Percentiles rank a stretch among this genome's conserved stretches.
Evolutionary conservation across 1,284 basidiomycete genomes (phyloP).

Genomic region (Abortiporus biennis): DNA sequence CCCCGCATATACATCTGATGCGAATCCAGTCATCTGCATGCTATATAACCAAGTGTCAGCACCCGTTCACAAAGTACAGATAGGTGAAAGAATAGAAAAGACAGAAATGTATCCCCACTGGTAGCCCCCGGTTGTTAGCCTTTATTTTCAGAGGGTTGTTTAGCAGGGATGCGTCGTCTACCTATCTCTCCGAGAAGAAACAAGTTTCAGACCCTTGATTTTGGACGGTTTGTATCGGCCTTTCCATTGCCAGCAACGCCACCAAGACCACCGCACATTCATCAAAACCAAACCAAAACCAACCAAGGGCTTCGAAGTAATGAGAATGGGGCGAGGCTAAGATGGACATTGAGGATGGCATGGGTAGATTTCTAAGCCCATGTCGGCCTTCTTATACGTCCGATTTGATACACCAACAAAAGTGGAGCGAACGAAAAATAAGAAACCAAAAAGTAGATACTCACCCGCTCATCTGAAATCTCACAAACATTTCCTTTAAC

Average conservation of each 20-base stretch:
- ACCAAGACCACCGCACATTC: slow-evolving; percentile 11
- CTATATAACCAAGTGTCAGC: slow-evolving; percentile 24
- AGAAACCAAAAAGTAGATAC: slow-evolving; percentile 27
- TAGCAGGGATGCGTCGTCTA: slow-evolving; percentile 26
- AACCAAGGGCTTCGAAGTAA: slow-evolving; percentile 39
- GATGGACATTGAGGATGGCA: slow-evolving; percentile 35
- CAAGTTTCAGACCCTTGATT: slow-evolving; percentile 47
- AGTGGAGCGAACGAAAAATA: slow-evolving; percentile 12
- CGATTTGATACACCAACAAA: slow-evolving; percentile 22
- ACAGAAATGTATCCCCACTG: slow-evolving; percentile 57
- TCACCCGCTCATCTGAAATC: slow-evolving; percentile 44
- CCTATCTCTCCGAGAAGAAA: slow-evolving; percentile 7
- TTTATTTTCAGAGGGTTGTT: slow-evolving; percentile 80
- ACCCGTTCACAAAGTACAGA: slow-evolving; percentile 10
- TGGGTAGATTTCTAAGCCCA: slow-evolving; percentile 57
- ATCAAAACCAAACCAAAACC: slow-evolving; percentile 36
- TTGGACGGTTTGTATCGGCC: slow-evolving; percentile 92
- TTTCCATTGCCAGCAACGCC: slow-evolving; percentile 33
- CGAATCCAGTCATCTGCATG: slow-evolving; percentile 56
- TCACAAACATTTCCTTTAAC: slow-evolving; percentile 49
- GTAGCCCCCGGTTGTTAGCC: slow-evolving; percentile 78
- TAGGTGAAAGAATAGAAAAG: slow-evolving; percentile 13
- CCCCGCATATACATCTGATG: slow-evolving; percentile 73
- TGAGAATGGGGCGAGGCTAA: slow-evolving; percentile 15
- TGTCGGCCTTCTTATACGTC: slow-evolving; percentile 88